Base-by-base conservation (phyloP, 352 stramenopile genomes). In the Phytophthora hybrid region DNA sequence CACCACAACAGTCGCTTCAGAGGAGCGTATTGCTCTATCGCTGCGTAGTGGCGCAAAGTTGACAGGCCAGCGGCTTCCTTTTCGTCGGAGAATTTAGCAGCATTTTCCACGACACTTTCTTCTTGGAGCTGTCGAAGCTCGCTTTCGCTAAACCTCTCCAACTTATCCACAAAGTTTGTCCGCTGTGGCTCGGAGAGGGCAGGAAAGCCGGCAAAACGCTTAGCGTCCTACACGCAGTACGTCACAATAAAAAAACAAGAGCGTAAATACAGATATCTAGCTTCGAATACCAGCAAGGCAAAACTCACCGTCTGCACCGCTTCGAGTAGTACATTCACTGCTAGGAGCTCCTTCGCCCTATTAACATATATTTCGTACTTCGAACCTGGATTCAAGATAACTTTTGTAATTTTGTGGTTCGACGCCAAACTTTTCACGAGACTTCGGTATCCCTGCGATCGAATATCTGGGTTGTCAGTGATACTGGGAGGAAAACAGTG, bases 141-240 rank as follows among this genome's bases (percentile, higher is more conserved):
- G 4, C 9, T 64, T 46, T 93, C 85, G 31, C 81, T 92, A 56
- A 91, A 74, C 53, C 79, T 74, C 32, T 83, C 59, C 26, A 93
- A 60, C 65, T 94, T 94, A 26, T 89, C 69, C 29, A 94, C 77
- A 57, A 93, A 90, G 32, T 92, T 93, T 16, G 83, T 89, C 13
- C 85, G 82, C 29, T 88, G 69, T 0, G 63, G 62, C 13, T 88
- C 78, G 5, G 80, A 84, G 1, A 93, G 70, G 8, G 65, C 58
- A 1, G 74, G 74, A 52, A 87, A 87, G 18, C 79, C 74, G 74
- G 76, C 41, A 63, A 80, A 80, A 13, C 46, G 49, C 13, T 74
- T 69, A 23, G 64, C 32, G 32, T 67, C 58, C 72, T 79, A 23
- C 8, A 31, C 4, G 10, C 39, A 47, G 5, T 3, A 49, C 41